Evolutionary conservation across 805 yeast species (phyloP).

Genomic region (Metschnikowia cerradonensis): DNA sequence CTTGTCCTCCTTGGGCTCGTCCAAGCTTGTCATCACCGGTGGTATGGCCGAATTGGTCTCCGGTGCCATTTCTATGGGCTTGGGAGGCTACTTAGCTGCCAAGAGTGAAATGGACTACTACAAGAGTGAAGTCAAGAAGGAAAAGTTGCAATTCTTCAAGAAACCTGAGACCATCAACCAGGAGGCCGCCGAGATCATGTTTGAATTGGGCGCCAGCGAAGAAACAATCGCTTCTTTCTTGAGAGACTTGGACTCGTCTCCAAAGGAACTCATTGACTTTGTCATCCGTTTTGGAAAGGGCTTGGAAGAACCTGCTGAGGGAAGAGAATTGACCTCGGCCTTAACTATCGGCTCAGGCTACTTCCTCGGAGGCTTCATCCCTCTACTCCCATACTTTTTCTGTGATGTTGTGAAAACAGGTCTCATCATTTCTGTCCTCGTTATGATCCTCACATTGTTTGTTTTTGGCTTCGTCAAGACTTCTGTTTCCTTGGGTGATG

Average conservation of each 20-base stretch:
- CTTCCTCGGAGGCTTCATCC: conserved; percentile 89
- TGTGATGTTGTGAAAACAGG: conserved; percentile 72
- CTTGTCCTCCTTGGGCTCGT: conserved; percentile 81
- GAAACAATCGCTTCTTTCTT: conserved; percentile 71
- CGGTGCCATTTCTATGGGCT: conserved; percentile 97
- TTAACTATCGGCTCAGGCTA: conserved; percentile 85
- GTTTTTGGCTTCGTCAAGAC: conserved; percentile 86
- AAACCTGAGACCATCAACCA: conserved; percentile 64
- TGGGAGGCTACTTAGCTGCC: conserved; percentile 96
- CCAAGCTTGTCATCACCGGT: conserved; percentile 91
- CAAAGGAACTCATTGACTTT: conserved; percentile 78
- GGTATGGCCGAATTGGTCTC: conserved; percentile 96
- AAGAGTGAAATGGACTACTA: conserved; percentile 79
- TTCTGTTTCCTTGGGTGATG: conserved; percentile 76
- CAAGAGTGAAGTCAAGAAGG: conserved; percentile 64
- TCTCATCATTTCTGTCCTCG: conserved; percentile 63
- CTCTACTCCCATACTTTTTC: conserved; percentile 88
- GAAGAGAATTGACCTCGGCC: conserved; percentile 84
- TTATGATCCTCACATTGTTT: conserved; percentile 83
- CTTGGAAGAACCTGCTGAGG: conserved; percentile 92
- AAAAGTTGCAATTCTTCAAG: conserved; percentile 62
- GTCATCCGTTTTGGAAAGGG: conserved; percentile 86
- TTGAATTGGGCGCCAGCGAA: conserved; percentile 69
- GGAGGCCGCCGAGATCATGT: conserved; percentile 75
- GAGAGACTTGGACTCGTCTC: conserved; percentile 72